Percentiles rank a stretch among this genome's conserved stretches.
These are phyloP conservation scores for Candida berthetii DNA, from an alignment of 805 yeast genomes.

Conservation along the genomic window DNA sequence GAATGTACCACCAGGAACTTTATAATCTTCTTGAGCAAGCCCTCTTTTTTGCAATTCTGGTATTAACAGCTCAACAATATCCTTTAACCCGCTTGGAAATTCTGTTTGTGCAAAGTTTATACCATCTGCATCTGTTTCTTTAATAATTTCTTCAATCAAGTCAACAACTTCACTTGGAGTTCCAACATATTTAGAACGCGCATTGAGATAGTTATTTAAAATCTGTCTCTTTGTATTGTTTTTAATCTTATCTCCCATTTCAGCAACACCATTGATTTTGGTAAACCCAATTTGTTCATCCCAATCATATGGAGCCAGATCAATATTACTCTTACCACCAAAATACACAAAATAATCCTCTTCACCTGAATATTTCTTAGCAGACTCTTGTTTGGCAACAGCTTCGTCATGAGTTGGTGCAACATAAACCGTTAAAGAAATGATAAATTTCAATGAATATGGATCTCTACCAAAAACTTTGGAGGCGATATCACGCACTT, in stretches of 20 bases:
- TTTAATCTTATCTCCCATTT: slow-evolving; percentile 24
- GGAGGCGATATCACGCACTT: slow-evolving; percentile 24
- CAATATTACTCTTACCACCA: slow-evolving; percentile 40
- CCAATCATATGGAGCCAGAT: slow-evolving; percentile 25
- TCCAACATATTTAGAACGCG: slow-evolving; percentile 7
- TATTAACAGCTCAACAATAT: slow-evolving; percentile 24
- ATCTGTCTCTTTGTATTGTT: slow-evolving; percentile 8
- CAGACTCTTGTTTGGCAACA: slow-evolving; percentile 23
- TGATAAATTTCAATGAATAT: slow-evolving; percentile 29
- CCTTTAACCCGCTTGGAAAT: slow-evolving; percentile 29
- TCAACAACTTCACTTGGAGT: slow-evolving; percentile 20
- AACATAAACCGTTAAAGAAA: slow-evolving; percentile 25
- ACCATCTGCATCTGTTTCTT: slow-evolving; percentile 31
- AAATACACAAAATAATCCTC: slow-evolving; percentile 35
- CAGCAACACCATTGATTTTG: slow-evolving; percentile 28
- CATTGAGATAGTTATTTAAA: slow-evolving; percentile 17
- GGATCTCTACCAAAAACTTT: slow-evolving; percentile 27
- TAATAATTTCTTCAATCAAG: slow-evolving; percentile 25
- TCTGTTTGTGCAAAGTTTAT: slow-evolving; percentile 30
- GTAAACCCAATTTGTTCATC: slow-evolving; percentile 26
- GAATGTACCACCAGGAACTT: slow-evolving; percentile 22
- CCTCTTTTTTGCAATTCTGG: slow-evolving; percentile 28
- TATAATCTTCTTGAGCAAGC: slow-evolving; percentile 27
- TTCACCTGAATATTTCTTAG: slow-evolving; percentile 21
- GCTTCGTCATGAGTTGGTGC: slow-evolving; percentile 35